Base-by-base conservation (phyloP, 805 yeast genomes). In the Cyberlindnera japonica region DNA sequence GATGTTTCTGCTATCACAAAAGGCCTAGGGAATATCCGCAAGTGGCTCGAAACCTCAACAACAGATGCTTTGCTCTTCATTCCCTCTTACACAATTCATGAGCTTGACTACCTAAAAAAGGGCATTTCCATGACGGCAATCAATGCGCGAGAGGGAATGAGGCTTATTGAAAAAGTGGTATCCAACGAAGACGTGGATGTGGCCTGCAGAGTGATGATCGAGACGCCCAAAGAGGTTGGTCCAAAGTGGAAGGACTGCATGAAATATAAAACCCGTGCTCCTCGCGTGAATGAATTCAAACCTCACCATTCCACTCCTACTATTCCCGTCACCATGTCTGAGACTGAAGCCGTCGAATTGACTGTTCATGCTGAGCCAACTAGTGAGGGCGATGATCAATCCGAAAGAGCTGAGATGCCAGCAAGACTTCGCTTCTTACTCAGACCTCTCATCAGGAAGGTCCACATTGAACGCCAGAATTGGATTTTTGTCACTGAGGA, bases 401-500 rank as follows among this genome's bases (percentile, higher is more conserved):
- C 30, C 6, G 39, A 40, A 20, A 35, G 43, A 17, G 47, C 44
- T 4, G 45, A 29, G 75, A 76, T 81, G 51, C 87, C 88, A 2
- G 58, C 58, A 6, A 64, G 82, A 45, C 65, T 77, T 43, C 75
- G 68, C 50, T 72, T 67, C 47, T 60, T 82, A 48, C 64, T 82
- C 31, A 69, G 81, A 47, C 71, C 85, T 9, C 77, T 82, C 51
- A 61, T 80, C 24, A 75, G 72, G 45, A 79, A 79, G 55, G 65
- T 69, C 36, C 71, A 63, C 40, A 49, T 63, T 25, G 62, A 59
- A 26, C 48, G 51, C 8, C 60, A 60, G 28, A 59, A 67, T 25
- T 83, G 89, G 89, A 63, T 65, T 18, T 58, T 81, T 18, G 68
- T 82, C 6, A 73, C 86, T 5, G 91, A 83, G 55, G 86, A 81